Percentiles rank a stretch among this genome's conserved stretches.
These are phyloP conservation scores for Linum lewisii DNA, from an alignment of 345 rosid genomes.

Conservation along the genomic window DNA sequence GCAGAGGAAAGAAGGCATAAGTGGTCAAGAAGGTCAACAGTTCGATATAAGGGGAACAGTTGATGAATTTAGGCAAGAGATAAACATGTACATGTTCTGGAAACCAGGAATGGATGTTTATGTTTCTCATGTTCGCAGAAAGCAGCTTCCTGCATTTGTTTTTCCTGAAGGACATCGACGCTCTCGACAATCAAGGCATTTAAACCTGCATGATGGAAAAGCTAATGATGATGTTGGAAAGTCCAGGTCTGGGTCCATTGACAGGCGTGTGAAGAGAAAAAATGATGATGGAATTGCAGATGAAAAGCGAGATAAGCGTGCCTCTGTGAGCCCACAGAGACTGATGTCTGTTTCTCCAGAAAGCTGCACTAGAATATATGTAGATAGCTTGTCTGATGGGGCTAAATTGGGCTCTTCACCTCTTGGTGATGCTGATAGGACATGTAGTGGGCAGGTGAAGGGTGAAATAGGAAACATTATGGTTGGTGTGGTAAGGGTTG, in stretches of 20 bases:
- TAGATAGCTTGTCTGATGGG: constrained; percentile 20
- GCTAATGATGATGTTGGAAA: constrained; percentile 35
- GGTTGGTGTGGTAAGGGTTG: constrained; percentile 9
- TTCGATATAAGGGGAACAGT: constrained; percentile 6
- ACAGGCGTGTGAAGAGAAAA: constrained; percentile 41
- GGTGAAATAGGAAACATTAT: constrained; percentile 15
- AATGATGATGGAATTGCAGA: constrained; percentile 30
- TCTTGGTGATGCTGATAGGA: constrained; percentile 17
- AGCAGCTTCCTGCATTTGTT: constrained; percentile 1
- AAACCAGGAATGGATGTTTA: constrained; percentile 4
- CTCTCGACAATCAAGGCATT: constrained; percentile 28
- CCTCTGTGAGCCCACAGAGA: constrained; percentile 40
- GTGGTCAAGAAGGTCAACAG: constrained; percentile 4
- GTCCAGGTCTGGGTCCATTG: constrained; percentile 30
- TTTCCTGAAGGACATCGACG: constrained; percentile 2
- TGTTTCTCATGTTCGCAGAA: constrained; percentile 5
- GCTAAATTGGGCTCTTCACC: constrained; percentile 17
- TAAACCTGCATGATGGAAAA: constrained; percentile 34
- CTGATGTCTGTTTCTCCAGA: constrained; percentile 37
- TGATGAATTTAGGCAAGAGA: constrained; percentile 4
- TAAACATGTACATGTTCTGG: constrained; percentile 1
- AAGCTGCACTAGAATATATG: constrained; percentile 29
- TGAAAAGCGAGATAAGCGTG: constrained; percentile 32
- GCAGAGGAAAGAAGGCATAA: constrained; percentile 4
- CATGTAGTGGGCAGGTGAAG: constrained; percentile 21